These are phyloP conservation scores for Papiliotrema fonsecae DNA, from an alignment of 1,284 basidiomycete genomes.

Conservation along the genomic window DNA sequence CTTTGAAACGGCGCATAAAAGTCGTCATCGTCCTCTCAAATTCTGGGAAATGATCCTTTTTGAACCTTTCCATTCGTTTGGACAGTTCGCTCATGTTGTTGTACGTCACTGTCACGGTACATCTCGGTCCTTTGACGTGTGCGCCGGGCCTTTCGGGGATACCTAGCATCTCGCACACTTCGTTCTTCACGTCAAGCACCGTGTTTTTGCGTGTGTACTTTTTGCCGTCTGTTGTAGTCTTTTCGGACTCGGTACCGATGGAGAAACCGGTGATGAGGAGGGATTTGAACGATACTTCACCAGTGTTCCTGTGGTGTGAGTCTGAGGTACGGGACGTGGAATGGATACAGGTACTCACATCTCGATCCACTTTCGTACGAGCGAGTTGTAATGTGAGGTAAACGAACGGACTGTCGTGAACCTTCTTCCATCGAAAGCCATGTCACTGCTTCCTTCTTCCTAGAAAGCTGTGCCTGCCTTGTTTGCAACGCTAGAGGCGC, in stretches of 20 bases:
- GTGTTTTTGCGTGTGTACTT: not conserved
- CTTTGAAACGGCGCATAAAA: not conserved
- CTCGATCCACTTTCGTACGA: constrained; percentile 3
- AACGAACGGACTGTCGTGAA: not conserved
- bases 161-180: constrained; percentile 4
- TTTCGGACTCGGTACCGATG: constrained; percentile 5
- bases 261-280: constrained; percentile 27
- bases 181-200: constrained; percentile 6
- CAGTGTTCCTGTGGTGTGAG: constrained; percentile 20
- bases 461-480: not conserved
- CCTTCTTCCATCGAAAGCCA: not conserved
- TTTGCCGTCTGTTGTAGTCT: not conserved
- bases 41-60: not conserved
- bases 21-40: constrained; percentile 1
- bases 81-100: constrained; percentile 1
- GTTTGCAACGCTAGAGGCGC: not conserved
- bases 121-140: not conserved
- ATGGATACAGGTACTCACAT: constrained; percentile 1
- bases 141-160: not conserved
- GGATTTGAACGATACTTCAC: constrained; percentile 32
- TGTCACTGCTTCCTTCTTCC: too few species aligned
- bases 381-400: not conserved
- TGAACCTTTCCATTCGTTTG: constrained; percentile 1
- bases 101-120: constrained; percentile 2
- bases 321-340: not conserved